Base-by-base conservation (phyloP, 2,329 filamentous ascomycete genomes). In the Diaporthe citri region DNA sequence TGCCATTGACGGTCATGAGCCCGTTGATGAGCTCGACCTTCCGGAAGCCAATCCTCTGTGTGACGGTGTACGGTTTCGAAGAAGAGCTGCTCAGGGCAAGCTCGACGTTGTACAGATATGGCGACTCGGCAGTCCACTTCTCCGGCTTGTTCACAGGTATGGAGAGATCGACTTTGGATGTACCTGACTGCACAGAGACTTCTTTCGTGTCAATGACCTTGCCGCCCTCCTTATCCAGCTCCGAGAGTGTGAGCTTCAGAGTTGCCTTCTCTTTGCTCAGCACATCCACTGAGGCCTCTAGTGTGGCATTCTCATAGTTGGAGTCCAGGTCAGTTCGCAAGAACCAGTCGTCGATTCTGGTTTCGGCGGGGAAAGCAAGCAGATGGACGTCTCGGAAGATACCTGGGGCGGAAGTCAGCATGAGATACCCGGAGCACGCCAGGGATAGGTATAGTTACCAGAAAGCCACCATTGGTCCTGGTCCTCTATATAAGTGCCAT, bases 91-190 rank as follows among this genome's bases (percentile, higher is more conserved):
- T 79, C 5, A 88, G 80, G 0, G 85, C 82, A 2, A 91, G 83
- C 10, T 87, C 82, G 2, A 92, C 82, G 1, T 85, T 82, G 78
- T 94, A 94, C 0, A 93, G 85, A 66, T 90, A 85, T 0, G 92
- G 92, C 0, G 88, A 90, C 80, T 94, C 92, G 1, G 92, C 92
- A 0, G 91, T 93, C 92, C 92, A 93, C 76, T 93, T 91, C n/a
- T 84, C 80, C 0, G 91, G 91, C n/a, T 88, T 82, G 3, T 83
- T 67, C 28, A 93, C 83, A 0, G 85, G 81, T 1, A 92, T 80
- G 9, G 79, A 79, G 34, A 87, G 52, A 4, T 90, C 85, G 69
- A 89, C 71, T 15, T 81, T 81, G 51, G 79, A 79, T 2, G 78
- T 78, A 3, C 77, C 80, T n/a, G 75, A 78, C 2, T 76, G 73